Evolutionary conservation across 371 early-diverging fungal genomes (phyloP).

Genomic region (Cokeromyces recurvatus): DNA sequence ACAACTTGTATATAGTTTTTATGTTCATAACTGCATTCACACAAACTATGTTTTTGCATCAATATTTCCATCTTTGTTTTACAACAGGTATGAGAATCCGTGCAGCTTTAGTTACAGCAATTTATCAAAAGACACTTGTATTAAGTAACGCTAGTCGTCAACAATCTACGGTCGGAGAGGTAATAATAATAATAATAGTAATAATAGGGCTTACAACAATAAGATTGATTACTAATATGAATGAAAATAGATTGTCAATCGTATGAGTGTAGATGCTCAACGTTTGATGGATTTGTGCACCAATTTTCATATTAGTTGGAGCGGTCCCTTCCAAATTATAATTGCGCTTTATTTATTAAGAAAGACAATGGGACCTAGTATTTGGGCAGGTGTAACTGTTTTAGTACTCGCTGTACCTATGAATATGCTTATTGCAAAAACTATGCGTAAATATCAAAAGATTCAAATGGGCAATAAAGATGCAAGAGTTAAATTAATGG

Average conservation of each 20-base stretch:
- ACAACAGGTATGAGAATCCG: conserved; percentile 61
- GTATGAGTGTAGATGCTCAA: conserved; percentile 82
- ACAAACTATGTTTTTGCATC: conserved; percentile 78
- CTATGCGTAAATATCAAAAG: conserved; percentile 67
- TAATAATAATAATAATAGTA: background rate
- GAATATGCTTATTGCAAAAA: conserved; percentile 46
- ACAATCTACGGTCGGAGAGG: conserved; percentile 61
- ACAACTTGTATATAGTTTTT: conserved; percentile 20
- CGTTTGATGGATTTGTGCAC: conserved; percentile 56
- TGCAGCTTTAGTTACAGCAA: conserved; percentile 72
- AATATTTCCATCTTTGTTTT: conserved; percentile 73
- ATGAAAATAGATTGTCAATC: conserved; percentile 62
- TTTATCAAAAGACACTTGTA: conserved; percentile 73
- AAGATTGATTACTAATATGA: too few species aligned
- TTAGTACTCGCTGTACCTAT: conserved; percentile 68
- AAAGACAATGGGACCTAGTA: conserved; percentile 68
- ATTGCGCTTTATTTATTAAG: conserved; percentile 72
- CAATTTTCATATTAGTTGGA: conserved; percentile 69
- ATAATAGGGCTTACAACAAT: too few species aligned
- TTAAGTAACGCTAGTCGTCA: conserved; percentile 73
- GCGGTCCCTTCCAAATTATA: conserved; percentile 77
- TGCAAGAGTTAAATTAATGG: conserved; percentile 75
- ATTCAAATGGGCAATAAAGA: conserved; percentile 82
- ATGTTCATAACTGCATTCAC: conserved; percentile 72
- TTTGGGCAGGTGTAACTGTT: conserved; percentile 76